Base-by-base conservation (phyloP, 305 asterid species). In the Coffea humblotiana region DNA sequence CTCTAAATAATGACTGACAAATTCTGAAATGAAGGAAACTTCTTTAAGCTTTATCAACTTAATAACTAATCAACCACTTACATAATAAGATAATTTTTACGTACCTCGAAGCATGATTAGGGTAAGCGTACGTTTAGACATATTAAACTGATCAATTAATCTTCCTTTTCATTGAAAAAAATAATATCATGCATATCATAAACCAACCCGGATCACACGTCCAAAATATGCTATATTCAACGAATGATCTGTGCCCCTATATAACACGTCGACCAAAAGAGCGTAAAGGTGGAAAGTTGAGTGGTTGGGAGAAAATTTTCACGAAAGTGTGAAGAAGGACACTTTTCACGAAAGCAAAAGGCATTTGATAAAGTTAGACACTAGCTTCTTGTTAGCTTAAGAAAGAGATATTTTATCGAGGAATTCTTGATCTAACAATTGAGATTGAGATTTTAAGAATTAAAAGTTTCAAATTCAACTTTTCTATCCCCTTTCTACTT, bases 311-410 rank as follows among this genome's bases (percentile, higher is more conserved):
- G 27, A 40, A 75, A 51, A 19, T 35, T 9, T 74, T 32, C 13
- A 71, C 32, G 6, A n/a, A 18, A 47, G 27, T 52, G 48, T 2
- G 40, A 71, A 47, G 74, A 37, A 71, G 35, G 58, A 27, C 11
- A 40, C 68, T 58, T 75, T 37, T 47, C 37, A 27, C n/a, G n/a
- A 75, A 75, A 75, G 78, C n/a, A 75, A 58, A 58, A 75, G 54
- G 52, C 52, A 21, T 18, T 40, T 48, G 43, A 72, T 72, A 72
- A 72, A 72, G 76, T 10, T 51, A 60, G 40, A 75, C 25, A 6
- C 4, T 61, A 61, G 40, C 71, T 21, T 5, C 43, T 40, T 40
- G 43, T 40, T 40, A 5, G 43, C 43, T 40, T 40, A 40, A 5
- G 6, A 40, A 40, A 40, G 43, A 40, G 43, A 40, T 40, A 40